Evolutionary conservation across 2,329 filamentous ascomycete genomes (phyloP), one percentile per base, ranked within the genome.

Genomic region (Epichloe coenophiala): DNA sequence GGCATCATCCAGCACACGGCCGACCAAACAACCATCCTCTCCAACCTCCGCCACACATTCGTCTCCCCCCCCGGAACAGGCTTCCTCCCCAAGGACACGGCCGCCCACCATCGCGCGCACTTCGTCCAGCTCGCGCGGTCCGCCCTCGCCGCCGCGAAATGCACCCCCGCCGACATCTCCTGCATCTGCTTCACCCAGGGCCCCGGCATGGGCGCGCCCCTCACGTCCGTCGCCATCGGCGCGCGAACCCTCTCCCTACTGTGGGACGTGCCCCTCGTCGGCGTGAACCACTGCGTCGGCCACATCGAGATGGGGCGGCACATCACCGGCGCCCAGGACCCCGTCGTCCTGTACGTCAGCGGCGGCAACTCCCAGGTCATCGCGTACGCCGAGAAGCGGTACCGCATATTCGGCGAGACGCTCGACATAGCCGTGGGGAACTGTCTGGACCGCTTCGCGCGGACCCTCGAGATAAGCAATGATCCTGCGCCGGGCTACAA

Each of bases 331-430:
- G 89, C 93, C 15, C 72, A 78, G 23, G 91, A 98, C 68, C 93
- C 93, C 0, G 90, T 97, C 37, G 93, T 98, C 45, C 74, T 98
- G 39, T 98, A 98, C 68, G 93, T 97, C 40, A 88, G 82, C 21
- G 93, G 93, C 54, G 54, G 93, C 93, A 98, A 98, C 72, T 95
- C 91, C 13, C 91, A 98, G 71, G 91, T 97, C 27, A 97, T 97
- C 58, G 93, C 93, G 45, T 98, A 97, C 70, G 89, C 88, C 37
- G 86, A 91, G 56, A 87, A 90, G 65, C 80, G 91, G 52, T 98
- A 98, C 71, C 85, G 93, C 52, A 98, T 98, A 65, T 98, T 98
- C 66, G 93, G 93, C 55, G 93, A 98, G 71, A 90, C 93, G 2
- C 81, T 98, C 48, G 93, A 98, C 65, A 97, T 97, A 57, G 93